Base-by-base conservation (phyloP, 768 basidiomycete genomes). In the Mycena vulgaris region DNA sequence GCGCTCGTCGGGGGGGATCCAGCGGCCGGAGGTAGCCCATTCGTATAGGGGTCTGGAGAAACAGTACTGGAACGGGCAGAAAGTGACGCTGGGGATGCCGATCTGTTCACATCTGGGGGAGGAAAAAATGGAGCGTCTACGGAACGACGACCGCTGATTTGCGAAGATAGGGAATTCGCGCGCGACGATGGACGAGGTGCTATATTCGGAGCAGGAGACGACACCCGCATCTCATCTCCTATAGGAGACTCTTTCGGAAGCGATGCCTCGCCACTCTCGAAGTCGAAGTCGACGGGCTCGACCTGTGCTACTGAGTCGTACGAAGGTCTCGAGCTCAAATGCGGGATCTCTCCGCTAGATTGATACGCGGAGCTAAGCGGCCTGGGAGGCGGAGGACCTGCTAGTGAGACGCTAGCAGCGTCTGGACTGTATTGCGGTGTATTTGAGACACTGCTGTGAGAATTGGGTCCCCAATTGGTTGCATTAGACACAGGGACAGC, bases 121-220 rank as follows among this genome's bases (percentile, higher is more conserved):
- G 62, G 40, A 39, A 56, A 51, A 23, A 57, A 57, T 25, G 69
- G 57, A 42, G 64, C 37, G 37, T 66, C 64, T 30, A 25, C 27
- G 14, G 68, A 70, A 48, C 27, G 62, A 42, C 40, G 62, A 42
- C 40, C 65, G 27, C 69, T 66, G 17, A 60, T 62, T 45, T 70
- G 69, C 23, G 69, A 70, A 47, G 64, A 66, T 14, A 66, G 8
- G 2, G 69, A 70, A 63, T 70, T 57, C 23, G 64, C 48, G 17
- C 55, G 69, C 17, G 69, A 65, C 28, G 42, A 17, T 21, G 66
- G 27, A 19, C 45, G 63, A 17, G 47, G 52, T n/a, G 33, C 37
- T 39, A 35, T 10, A 39, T 45, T 66, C 39, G 57, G 66, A 25
- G 60, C 59, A 23, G 64, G 69, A 42, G 69, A 66, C 30, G 55